phyloP scores from a whole-genome alignment of 2,329 filamentous ascomycete genomes.

The Stachybotrys chlorohalonatus region DNA sequence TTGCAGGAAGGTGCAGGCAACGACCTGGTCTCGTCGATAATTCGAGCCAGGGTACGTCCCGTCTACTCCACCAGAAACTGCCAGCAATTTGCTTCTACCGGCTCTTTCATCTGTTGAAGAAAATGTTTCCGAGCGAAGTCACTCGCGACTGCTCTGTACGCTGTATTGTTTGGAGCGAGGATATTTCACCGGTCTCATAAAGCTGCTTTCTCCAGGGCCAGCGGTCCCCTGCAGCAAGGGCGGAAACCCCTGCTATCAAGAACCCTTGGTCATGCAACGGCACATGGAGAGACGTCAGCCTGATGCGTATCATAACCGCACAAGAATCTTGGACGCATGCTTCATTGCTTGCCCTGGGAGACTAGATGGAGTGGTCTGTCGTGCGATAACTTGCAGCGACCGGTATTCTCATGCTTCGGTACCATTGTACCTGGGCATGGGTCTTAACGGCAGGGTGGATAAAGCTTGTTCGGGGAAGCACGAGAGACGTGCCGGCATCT shows the following conservation, averaged over 20 bases:
- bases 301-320: background rate
- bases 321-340: background rate
- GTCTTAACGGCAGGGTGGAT: background rate
- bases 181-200: too few species aligned
- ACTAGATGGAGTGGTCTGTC: background rate
- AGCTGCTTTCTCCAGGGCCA: background rate
- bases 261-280: background rate
- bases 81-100: background rate
- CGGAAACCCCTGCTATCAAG: background rate
- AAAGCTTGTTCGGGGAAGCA: conserved; percentile 2
- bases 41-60: too few species aligned
- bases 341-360: background rate
- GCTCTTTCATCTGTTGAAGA: background rate
- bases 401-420: background rate
- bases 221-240: background rate
- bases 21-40: too few species aligned
- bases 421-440: background rate
- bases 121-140: background rate
- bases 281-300: background rate
- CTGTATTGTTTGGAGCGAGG: too few species aligned
- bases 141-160: too few species aligned
- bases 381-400: background rate
- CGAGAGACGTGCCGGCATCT: background rate
- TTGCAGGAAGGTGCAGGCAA: too few species aligned
- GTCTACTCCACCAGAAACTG: background rate